Percentiles rank a stretch among this genome's conserved stretches.
These are phyloP conservation scores for Persicaria tinctoria DNA, from an alignment of 148 eudicot species.

Conservation along the genomic window DNA sequence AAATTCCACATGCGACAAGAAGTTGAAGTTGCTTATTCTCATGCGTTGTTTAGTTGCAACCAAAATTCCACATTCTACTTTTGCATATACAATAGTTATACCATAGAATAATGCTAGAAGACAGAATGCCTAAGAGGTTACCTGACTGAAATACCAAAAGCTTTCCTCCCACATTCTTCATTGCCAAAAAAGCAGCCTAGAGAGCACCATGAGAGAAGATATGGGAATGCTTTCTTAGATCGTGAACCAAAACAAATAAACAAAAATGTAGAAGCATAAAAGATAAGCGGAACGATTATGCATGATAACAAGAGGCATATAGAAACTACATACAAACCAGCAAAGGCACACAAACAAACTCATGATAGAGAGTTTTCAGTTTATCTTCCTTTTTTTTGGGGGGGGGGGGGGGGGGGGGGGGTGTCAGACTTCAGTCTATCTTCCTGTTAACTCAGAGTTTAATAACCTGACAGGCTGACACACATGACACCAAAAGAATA, in stretches of 20 bases:
- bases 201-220: conserved; percentile 1
- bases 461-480: neutral
- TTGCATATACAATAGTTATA: neutral
- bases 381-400: neutral
- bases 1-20: neutral
- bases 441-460: neutral
- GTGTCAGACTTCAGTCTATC: neutral
- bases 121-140: conserved; percentile 17
- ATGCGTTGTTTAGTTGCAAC: neutral
- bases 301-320: neutral
- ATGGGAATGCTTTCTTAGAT: neutral
- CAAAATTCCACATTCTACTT: neutral
- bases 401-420: no score
- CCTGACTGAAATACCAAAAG: conserved; percentile 95
- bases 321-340: neutral
- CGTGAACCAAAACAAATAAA: neutral
- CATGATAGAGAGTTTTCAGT: neutral
- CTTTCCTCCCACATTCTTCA: conserved; percentile 93
- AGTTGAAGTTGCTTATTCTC: neutral
- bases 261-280: neutral
- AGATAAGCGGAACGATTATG: neutral
- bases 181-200: conserved; percentile 93
- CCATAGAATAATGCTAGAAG: neutral
- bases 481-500: neutral
- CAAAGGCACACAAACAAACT: neutral